Evolutionary conservation across 2,329 filamentous ascomycete genomes (phyloP).

Genomic region (Pseudogymnoascus sp.): DNA sequence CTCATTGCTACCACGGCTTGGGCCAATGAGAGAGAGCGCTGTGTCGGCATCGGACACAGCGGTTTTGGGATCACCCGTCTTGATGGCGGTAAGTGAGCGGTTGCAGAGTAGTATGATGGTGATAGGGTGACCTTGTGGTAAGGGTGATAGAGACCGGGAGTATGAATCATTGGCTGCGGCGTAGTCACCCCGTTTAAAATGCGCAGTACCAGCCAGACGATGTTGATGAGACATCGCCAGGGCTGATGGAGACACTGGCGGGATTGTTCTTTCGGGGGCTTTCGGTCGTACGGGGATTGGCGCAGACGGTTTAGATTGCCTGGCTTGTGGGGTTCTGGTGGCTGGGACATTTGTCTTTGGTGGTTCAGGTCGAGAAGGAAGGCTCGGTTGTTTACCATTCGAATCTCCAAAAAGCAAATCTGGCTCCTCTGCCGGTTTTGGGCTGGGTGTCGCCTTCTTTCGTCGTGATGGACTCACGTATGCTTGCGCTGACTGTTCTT

Average conservation of each 20-base stretch:
- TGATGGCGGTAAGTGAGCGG: conserved; percentile 80
- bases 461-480: conserved; percentile 84
- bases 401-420: conserved; percentile 56
- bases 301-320: conserved; percentile 38
- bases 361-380: conserved; percentile 26
- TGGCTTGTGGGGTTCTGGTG: conserved; percentile 32
- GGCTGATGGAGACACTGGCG: conserved; percentile 60
- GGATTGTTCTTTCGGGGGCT: conserved; percentile 45
- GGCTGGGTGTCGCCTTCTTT: conserved; percentile 51
- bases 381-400: background rate
- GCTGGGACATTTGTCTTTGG: conserved; percentile 28
- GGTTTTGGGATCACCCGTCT: conserved; percentile 84
- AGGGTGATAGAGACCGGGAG: conserved; percentile 63
- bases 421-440: conserved; percentile 38
- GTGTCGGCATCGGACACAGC: conserved; percentile 79
- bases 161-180: conserved; percentile 80
- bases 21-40: conserved; percentile 73
- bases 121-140: conserved; percentile 75
- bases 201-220: conserved; percentile 72
- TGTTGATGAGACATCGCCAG: conserved; percentile 71
- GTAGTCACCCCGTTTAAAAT: conserved; percentile 93
- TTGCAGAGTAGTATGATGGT: conserved; percentile 88
- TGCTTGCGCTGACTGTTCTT: conserved; percentile 73
- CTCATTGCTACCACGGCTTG: conserved; percentile 72
- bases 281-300: conserved; percentile 41